Evolutionary conservation across 2,329 filamentous ascomycete genomes (phyloP), one percentile per base, ranked within the genome.

Genomic region (Colletotrichum salicis): DNA sequence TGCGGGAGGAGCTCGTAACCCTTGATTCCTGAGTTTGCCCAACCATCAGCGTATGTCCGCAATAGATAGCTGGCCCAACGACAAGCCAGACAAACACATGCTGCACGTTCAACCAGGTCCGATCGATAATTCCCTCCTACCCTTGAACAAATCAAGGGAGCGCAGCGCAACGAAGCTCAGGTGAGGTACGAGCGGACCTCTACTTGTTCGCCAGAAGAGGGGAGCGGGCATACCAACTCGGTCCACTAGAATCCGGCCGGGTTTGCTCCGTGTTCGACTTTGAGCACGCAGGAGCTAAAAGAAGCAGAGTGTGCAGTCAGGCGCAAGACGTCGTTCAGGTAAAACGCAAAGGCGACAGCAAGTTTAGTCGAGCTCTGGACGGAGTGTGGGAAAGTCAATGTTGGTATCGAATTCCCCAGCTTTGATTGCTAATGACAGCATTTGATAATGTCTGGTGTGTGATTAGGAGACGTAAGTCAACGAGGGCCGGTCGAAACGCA

Each of bases 341-440:
- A 65, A 55, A 35, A 60, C 51, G 55, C 55, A 72, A 60, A 48
- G 59, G 55, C 65, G 54, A 8, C 55, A 57, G 65, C 22, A 60
- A 41, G 11, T 35, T 29, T 19, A 33, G 29, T 19, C 45, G 37
- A 54, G 55, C 54, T 37, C 29, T 62, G 29, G 15, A 41, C 45
- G 37, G n/a, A 56, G 61, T 66, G 60, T 57, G 52, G 63, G 51
- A 67, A 37, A 65, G 61, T 33, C 67, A 72, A 66, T 6, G 57
- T 71, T 57, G 27, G 71, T 52, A 72, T 56, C 55, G 51, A 64
- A 45, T 55, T 64, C 37, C 70, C 35, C 61, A 67, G 61, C 62
- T 73, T 73, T 77, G 76, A 75, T 76, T 80, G 77, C 77, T 75
- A 75, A 79, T 79, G 77, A 76, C 77, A 77, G 71, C 75, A 76